Conservation (phyloP, 805 yeast species). For the Candida lessepsii region DNA sequence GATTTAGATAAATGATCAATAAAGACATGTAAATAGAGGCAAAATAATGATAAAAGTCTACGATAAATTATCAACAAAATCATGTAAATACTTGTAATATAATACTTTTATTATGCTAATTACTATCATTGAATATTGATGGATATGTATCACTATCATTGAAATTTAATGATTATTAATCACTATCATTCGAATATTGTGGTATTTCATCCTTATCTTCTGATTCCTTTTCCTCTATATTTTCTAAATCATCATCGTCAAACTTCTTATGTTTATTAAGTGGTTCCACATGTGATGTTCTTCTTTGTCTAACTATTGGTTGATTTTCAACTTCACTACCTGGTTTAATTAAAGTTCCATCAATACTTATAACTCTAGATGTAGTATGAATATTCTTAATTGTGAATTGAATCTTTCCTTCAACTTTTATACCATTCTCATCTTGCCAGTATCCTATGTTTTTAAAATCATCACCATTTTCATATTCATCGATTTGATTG, state of each 20-base stretch:
- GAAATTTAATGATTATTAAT: no score
- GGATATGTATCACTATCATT: no score
- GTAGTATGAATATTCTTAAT: conserved; percentile 71
- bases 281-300: conserved; percentile 18
- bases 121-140: no score
- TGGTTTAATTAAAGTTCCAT: conserved; percentile 75
- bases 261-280: conserved; percentile 44
- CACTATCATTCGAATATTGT: conserved; percentile 14
- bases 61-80: background rate
- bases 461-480: conserved; percentile 33
- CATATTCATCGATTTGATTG: conserved; percentile 56
- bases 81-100: conserved; percentile 5
- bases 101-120: no score
- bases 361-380: conserved; percentile 80
- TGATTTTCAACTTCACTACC: conserved; percentile 54
- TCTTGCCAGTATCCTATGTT: conserved; percentile 90
- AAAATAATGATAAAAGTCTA: no score
- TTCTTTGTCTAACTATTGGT: conserved; percentile 49
- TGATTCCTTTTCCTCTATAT: conserved; percentile 13
- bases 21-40: conserved; percentile 11
- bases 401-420: conserved; percentile 77
- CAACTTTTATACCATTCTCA: conserved; percentile 67
- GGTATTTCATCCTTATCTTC: conserved; percentile 15
- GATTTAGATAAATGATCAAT: background rate
- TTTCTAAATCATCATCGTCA: conserved; percentile 35